Evolutionary conservation across 2,329 filamentous ascomycete species (phyloP).

Genomic region (Alternaria dauci): DNA sequence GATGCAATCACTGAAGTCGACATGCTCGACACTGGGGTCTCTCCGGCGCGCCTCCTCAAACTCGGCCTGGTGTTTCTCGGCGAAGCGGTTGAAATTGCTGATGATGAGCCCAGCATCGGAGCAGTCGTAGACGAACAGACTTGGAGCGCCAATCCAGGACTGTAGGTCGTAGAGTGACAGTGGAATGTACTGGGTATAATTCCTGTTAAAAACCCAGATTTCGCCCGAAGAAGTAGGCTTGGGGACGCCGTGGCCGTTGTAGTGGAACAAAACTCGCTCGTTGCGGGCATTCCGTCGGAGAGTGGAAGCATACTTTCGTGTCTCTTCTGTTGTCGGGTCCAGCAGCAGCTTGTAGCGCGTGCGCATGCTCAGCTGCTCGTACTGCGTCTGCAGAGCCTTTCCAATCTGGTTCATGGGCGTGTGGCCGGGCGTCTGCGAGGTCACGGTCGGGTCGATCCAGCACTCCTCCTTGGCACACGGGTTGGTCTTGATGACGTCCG

Average conservation of each 20-base stretch:
- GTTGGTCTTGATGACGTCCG: conserved; percentile 94
- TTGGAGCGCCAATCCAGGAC: conserved; percentile 93
- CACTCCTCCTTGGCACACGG: conserved; percentile 94
- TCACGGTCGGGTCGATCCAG: conserved; percentile 90
- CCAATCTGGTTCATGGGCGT: conserved; percentile 95
- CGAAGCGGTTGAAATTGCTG: conserved; percentile 91
- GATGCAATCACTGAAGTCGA: conserved; percentile 83
- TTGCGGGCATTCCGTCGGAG: conserved; percentile 92
- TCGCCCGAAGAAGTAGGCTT: conserved; percentile 95
- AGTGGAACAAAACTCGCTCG: conserved; percentile 95
- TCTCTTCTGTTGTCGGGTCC: conserved; percentile 96
- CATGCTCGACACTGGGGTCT: conserved; percentile 72
- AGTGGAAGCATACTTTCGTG: conserved; percentile 93
- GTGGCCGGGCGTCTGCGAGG: conserved; percentile 71
- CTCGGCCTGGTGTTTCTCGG: conserved; percentile 92
- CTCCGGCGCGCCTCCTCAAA: conserved; percentile 77
- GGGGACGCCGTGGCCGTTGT: conserved; percentile 97
- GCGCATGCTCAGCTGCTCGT: conserved; percentile 91
- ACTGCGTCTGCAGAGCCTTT: conserved; percentile 94
- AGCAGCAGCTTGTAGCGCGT: conserved; percentile 98
- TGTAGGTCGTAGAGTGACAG: conserved; percentile 95
- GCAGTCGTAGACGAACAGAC: conserved; percentile 97
- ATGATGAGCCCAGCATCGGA: conserved; percentile 96
- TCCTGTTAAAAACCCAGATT: conserved; percentile 99
- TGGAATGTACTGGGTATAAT: conserved; percentile 98